Conservation (phyloP, 2,329 filamentous ascomycete species). For the Albifimbria verrucaria region DNA sequence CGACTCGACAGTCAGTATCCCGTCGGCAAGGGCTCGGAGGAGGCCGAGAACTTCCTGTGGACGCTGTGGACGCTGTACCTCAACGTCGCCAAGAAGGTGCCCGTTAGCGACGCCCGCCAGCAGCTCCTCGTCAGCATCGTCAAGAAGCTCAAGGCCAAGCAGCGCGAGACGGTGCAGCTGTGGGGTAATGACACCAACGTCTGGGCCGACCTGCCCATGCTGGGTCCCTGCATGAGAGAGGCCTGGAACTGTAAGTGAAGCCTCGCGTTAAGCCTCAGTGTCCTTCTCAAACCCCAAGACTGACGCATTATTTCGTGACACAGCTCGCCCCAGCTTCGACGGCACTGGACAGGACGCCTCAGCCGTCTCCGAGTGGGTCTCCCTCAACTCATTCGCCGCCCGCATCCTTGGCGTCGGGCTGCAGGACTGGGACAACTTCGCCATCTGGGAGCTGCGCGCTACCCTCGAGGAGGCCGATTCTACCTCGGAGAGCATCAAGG, state of each 20-base stretch:
- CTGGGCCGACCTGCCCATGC: slow-evolving; percentile 27
- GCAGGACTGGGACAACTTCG: slow-evolving; percentile 21
- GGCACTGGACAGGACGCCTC: slow-evolving; percentile 16
- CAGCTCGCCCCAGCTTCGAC: slow-evolving; percentile 21
- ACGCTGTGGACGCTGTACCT: slow-evolving; percentile 24
- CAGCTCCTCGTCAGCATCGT: slow-evolving; percentile 19
- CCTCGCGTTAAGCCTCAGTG: background rate
- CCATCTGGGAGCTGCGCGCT: slow-evolving; percentile 25
- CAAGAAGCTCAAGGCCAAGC: slow-evolving; percentile 15
- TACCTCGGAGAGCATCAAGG: slow-evolving; percentile 10
- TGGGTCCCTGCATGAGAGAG: slow-evolving; percentile 25
- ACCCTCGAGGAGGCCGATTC: slow-evolving; percentile 23
- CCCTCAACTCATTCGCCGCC: slow-evolving; percentile 30
- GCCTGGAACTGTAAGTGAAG: slow-evolving; percentile 24
- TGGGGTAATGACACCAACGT: slow-evolving; percentile 21
- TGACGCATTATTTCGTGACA: background rate
- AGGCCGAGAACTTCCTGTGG: slow-evolving; percentile 24
- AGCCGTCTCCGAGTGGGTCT: slow-evolving; percentile 22
- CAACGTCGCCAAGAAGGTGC: slow-evolving; percentile 19
- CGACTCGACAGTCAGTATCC: slow-evolving; percentile 22
- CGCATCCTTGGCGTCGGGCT: slow-evolving; percentile 21
- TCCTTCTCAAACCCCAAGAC: background rate
- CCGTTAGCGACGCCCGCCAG: slow-evolving; percentile 20
- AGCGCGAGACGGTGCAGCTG: slow-evolving; percentile 20
- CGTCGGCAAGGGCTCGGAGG: slow-evolving; percentile 7